These are phyloP conservation scores for Calendula officinalis DNA, from an alignment of 129 eudicot genomes.

Conservation along the genomic window DNA sequence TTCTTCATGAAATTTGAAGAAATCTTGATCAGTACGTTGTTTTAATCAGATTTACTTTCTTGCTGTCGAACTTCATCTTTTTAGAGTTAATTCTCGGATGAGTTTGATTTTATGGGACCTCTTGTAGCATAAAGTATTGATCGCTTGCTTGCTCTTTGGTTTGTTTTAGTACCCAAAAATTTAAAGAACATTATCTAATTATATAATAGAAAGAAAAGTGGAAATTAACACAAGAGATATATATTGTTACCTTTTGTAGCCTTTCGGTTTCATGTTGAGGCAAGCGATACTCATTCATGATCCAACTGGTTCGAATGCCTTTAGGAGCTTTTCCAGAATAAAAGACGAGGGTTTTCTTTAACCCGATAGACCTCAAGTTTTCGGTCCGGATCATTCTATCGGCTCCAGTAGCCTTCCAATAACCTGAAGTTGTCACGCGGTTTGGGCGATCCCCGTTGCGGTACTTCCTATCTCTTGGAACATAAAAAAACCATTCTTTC, in stretches of 20 bases:
- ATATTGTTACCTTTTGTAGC: slow-evolving; percentile 63
- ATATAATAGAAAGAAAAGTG: neutral
- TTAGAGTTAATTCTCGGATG: too few relatives aligned
- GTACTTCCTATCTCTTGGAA: slow-evolving; percentile 90
- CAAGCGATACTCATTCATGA: slow-evolving; percentile 93
- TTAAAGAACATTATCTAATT: neutral
- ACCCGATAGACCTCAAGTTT: slow-evolving; percentile 60
- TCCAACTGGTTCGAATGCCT: slow-evolving; percentile 95
- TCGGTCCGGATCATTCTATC: slow-evolving; percentile 90
- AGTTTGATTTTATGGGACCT: too few relatives aligned
- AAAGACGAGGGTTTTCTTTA: slow-evolving; percentile 94
- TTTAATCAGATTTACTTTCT: neutral
- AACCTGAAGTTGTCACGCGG: slow-evolving; percentile 92
- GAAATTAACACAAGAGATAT: neutral
- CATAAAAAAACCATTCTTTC: slow-evolving; percentile 97
- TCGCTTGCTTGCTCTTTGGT: too few relatives aligned
- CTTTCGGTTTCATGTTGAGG: slow-evolving; percentile 92
- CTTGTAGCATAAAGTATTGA: too few relatives aligned
- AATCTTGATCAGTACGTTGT: neutral
- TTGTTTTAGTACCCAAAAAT: neutral
- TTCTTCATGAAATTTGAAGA: neutral
- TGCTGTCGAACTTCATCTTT: neutral
- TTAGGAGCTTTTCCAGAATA: slow-evolving; percentile 96
- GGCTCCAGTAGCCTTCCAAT: slow-evolving; percentile 99
- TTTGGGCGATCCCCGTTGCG: slow-evolving; percentile 95